These are phyloP conservation scores for Talaromyces proteolyticus DNA, from an alignment of 495 filamentous ascomycete species.

Conservation along the genomic window DNA sequence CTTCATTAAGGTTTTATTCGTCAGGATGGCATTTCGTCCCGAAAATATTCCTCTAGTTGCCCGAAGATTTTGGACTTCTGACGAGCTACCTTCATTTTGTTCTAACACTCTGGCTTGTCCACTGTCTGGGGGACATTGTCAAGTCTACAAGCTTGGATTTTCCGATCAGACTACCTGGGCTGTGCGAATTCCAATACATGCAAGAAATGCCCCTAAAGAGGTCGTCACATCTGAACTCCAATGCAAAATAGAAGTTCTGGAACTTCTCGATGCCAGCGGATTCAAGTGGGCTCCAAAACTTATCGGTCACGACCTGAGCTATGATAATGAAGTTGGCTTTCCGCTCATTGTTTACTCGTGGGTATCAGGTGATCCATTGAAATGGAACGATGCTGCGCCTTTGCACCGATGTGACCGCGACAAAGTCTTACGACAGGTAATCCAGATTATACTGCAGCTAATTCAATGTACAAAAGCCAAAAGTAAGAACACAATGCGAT, in stretches of 20 bases:
- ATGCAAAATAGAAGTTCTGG: slow-evolving; percentile 2
- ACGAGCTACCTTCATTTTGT: neutral
- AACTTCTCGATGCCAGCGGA: slow-evolving; percentile 6
- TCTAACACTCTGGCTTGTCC: neutral
- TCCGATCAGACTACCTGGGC: slow-evolving; percentile 11
- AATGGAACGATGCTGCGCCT: slow-evolving; percentile 7
- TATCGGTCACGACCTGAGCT: slow-evolving; percentile 7
- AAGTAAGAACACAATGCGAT: neutral
- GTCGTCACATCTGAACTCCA: slow-evolving; percentile 7
- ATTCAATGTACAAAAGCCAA: neutral
- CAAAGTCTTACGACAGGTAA: neutral
- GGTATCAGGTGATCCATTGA: slow-evolving; percentile 8
- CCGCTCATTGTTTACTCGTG: slow-evolving; percentile 10
- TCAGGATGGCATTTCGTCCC: neutral
- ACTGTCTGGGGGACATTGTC: slow-evolving; percentile 6
- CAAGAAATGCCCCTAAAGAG: slow-evolving; percentile 2
- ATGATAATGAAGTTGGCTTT: slow-evolving; percentile 8
- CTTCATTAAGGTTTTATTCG: neutral
- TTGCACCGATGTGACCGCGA: slow-evolving; percentile 2
- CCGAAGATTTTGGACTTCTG: neutral
- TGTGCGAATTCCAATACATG: slow-evolving; percentile 10
- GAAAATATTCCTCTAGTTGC: slow-evolving; percentile 1
- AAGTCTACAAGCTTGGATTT: slow-evolving; percentile 12
- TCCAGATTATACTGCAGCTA: neutral
- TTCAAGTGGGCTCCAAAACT: slow-evolving; percentile 12